Base-by-base conservation (phyloP, 2,329 filamentous ascomycete species). In the Ustulina deusta region DNA sequence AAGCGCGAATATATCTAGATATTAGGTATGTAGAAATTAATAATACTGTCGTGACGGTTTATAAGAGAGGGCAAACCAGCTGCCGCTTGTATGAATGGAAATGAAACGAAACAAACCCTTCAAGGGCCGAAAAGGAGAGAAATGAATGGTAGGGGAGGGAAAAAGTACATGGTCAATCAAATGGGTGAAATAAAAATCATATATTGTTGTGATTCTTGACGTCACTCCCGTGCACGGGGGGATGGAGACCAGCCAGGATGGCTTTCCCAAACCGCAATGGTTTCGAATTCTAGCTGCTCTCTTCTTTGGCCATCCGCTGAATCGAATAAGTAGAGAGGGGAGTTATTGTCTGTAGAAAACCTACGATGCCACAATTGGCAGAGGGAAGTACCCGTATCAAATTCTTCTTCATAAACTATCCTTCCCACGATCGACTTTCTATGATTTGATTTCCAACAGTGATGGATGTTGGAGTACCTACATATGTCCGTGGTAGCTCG, bases 91-190 rank as follows among this genome's bases (percentile, higher is more conserved):
- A 38, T 49, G 48, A 61, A 59, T 56, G 25, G 36, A 68, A 72
- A 34, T 20, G 32, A 51, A 54, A 25, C 36, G 60, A 55, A 54
- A 25, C 36, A 57, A 55, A 56, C 72, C 55, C 73, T 62, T 74
- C 73, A 62, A 74, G 73, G 69, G 71, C 72, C 58, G 20, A 20
- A 54, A 15, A 10, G 13, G 22, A 7, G 5, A 22, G 32, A 11
- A 54, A 13, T 10, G 20, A 48, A 61, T 51, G 25, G 56, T 17
- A 59, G 56, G n/a, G 32, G 36, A 49, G 36, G 60, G 59, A 61
- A 49, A 63, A 38, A 5, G n/a, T 6, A n/a, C 17, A 36, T 3
- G 6, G n/a, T n/a, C n/a, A n/a, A n/a, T n/a, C 4, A 15, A 44
- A 55, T 7, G 22, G 48, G 60, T 34, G 32, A 57, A 54, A 25